These are phyloP conservation scores for Allomyces macrogynus DNA, from an alignment of 192 early-diverging fungal genomes.

Conservation along the genomic window DNA sequence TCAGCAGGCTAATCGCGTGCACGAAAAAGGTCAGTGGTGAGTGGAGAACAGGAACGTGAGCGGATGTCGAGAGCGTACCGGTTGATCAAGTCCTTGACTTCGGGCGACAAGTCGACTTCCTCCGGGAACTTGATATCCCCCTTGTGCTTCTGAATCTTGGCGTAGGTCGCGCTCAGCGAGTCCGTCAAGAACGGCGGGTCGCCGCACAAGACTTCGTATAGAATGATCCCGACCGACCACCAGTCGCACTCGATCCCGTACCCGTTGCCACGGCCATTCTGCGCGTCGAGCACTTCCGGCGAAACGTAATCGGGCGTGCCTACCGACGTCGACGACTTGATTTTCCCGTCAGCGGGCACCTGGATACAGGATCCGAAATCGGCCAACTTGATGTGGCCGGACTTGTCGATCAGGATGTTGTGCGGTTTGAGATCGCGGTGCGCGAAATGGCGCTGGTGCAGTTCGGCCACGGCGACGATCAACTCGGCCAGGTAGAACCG, in stretches of 20 bases:
- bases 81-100: slow-evolving; percentile 81
- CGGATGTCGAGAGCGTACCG: slow-evolving; percentile 20
- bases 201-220: slow-evolving; percentile 97
- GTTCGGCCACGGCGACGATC: slow-evolving; percentile 74
- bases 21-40: background rate
- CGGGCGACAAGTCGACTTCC: slow-evolving; percentile 72
- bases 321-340: slow-evolving; percentile 82
- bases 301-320: slow-evolving; percentile 98
- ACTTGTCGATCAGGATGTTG: slow-evolving; percentile 84
- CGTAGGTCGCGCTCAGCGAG: slow-evolving; percentile 85
- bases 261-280: slow-evolving; percentile 22
- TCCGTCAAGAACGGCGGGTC: slow-evolving; percentile 97
- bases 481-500: slow-evolving; percentile 98
- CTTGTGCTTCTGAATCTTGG: slow-evolving; percentile 95
- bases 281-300: slow-evolving; percentile 83
- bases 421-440: slow-evolving; percentile 79
- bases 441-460: slow-evolving; percentile 86
- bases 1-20: slow-evolving; percentile 37
- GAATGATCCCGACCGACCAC: slow-evolving; percentile 98
- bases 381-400: slow-evolving; percentile 97
- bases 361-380: slow-evolving; percentile 99
- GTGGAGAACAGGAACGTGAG: slow-evolving; percentile 1
- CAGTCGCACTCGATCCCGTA: slow-evolving; percentile 98
- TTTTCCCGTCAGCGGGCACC: slow-evolving; percentile 12
- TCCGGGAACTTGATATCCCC: slow-evolving; percentile 79